These are phyloP conservation scores for Fusarium pseudograminearum DNA, from an alignment of 2,329 filamentous ascomycete genomes.

Conservation along the genomic window DNA sequence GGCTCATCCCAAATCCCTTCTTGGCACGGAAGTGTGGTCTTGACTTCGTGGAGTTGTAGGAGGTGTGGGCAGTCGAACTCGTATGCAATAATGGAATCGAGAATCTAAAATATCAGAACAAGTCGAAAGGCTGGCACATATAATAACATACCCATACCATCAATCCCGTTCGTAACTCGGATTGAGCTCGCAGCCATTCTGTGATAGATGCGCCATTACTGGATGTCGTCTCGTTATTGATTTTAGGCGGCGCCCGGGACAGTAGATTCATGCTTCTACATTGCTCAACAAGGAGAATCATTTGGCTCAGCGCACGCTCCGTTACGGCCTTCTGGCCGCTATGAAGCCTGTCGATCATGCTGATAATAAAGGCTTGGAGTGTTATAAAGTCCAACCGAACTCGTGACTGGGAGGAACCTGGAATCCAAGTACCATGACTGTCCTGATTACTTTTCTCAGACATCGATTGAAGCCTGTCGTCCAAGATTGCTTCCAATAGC, in stretches of 20 bases:
- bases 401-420: background rate
- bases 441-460: background rate
- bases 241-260: background rate
- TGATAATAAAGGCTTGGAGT: constrained; percentile 14
- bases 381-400: constrained; percentile 5
- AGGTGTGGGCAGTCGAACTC: constrained; percentile 21
- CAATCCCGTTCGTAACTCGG: constrained; percentile 14
- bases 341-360: constrained; percentile 7
- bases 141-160: constrained; percentile 24
- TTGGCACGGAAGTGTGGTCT: constrained; percentile 11
- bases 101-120: constrained; percentile 6
- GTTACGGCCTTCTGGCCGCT: constrained; percentile 2
- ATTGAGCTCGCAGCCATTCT: constrained; percentile 16
- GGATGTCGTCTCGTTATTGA: background rate
- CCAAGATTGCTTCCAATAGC: constrained; percentile 3
- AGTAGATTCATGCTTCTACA: constrained; percentile 18
- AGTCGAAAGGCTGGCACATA: too few species aligned
- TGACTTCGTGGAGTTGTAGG: constrained; percentile 21
- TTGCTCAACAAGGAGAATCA: constrained; percentile 5
- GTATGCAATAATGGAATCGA: constrained; percentile 18
- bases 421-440: background rate
- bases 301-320: constrained; percentile 6
- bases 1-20: constrained; percentile 18
- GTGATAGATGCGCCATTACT: background rate
- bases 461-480: background rate